Base-by-base conservation (phyloP, 257 asterid species). In the Primulina tabacum region DNA sequence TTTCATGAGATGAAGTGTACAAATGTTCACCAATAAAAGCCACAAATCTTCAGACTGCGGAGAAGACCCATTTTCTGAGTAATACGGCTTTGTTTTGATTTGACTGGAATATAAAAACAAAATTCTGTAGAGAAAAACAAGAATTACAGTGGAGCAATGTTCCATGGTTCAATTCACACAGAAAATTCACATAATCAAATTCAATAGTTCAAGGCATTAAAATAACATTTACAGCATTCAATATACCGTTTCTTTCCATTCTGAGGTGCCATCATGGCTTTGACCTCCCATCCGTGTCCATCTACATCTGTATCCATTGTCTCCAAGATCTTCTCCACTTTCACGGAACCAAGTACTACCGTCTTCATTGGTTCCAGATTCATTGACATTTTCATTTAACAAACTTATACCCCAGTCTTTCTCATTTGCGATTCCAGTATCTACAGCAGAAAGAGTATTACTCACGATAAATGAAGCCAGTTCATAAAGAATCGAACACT, bases 221-320 rank as follows among this genome's bases (percentile, higher is more conserved):
- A 64, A 75, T 55, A 65, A 24, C 18, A 33, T 29, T 67, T 24
- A 64, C 67, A 64, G 63, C 20, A 74, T 43, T 65, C 34, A 58
- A 58, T 52, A 68, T 92, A 94, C 99, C 96, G 85, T 88, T 81
- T 94, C 99, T 85, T 88, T 94, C 99, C 98, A 94, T 82, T 89
- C 90, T 21, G 96, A 89, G 67, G 93, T 76, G 65, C 83, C 79
- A 63, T 89, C 97, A 59, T 79, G 73, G 80, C 82, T 87, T 73
- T 88, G 88, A 73, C 99, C 99, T 71, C 97, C 95, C 99, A 94
- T 94, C 67, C 83, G 85, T 30, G 92, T 81, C 98, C 98, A 94
- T 75, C 98, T 90, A 83, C 98, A 89, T 77, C 96, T 79, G 75
- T 80, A 89, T 21, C 99, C 99, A 68, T 94, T 94, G 52, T 88